Percentiles rank a stretch among this genome's conserved stretches.
Evolutionary conservation across 1,284 basidiomycete species (phyloP).

Genomic region (Ganoderma resinaceum): DNA sequence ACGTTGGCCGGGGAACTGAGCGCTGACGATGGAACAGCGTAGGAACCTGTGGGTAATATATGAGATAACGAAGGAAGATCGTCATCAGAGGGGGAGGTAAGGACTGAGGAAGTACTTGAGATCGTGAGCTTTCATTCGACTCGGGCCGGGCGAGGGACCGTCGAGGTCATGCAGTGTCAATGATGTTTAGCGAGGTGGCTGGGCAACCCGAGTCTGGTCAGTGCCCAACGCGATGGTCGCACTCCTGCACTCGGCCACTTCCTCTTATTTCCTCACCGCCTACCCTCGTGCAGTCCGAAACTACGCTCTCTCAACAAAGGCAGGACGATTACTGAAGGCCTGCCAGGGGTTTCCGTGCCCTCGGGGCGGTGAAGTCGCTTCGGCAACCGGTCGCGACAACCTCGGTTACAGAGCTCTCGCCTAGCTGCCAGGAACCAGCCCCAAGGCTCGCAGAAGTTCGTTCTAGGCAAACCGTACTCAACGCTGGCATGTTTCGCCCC

Average conservation of each 20-base stretch:
- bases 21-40: not conserved
- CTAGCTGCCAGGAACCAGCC: not conserved
- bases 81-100: not conserved
- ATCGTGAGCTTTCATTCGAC: not conserved
- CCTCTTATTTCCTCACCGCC: not conserved
- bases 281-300: not conserved
- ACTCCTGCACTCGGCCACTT: not conserved
- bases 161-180: not conserved
- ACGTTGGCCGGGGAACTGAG: no score
- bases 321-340: not conserved
- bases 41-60: not conserved
- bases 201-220: not conserved
- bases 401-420: not conserved
- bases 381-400: not conserved
- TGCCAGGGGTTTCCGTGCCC: not conserved
- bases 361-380: not conserved
- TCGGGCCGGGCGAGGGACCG: not conserved
- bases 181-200: not conserved
- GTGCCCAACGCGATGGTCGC: not conserved
- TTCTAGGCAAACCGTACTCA: not conserved
- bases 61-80: not conserved
- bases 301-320: not conserved
- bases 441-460: not conserved
- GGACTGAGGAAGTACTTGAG: not conserved
- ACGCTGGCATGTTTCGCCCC: not conserved